These are phyloP conservation scores for Moricandia arvensis DNA, from an alignment of 345 rosid genomes.

Conservation along the genomic window DNA sequence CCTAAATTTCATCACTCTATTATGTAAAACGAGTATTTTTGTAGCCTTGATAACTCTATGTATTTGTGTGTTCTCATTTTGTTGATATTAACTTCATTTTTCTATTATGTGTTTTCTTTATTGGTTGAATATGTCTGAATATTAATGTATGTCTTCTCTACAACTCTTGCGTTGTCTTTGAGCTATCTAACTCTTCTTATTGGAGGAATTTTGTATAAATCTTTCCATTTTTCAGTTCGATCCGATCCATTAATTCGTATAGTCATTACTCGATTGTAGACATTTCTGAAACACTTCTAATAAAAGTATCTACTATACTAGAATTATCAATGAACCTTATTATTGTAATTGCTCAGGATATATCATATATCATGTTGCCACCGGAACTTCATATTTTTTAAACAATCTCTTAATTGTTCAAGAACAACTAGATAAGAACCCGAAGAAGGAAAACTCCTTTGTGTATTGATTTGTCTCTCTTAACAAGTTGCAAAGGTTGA, in stretches of 20 bases:
- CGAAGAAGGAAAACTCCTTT: background rate
- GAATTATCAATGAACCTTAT: too few relatives aligned
- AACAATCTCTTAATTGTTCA: too few relatives aligned
- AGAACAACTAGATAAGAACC: background rate
- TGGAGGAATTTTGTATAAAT: background rate
- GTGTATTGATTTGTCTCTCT: background rate
- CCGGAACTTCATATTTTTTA: too few relatives aligned
- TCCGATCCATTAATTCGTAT: too few relatives aligned
- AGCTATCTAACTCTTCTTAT: background rate
- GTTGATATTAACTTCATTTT: conserved; percentile 20
- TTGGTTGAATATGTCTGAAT: background rate
- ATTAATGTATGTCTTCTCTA: background rate
- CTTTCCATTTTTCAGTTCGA: too few relatives aligned
- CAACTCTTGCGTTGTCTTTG: background rate
- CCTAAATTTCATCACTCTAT: too few relatives aligned
- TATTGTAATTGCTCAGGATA: too few relatives aligned
- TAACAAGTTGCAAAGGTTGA: background rate
- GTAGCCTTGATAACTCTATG: conserved; percentile 6
- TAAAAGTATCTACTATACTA: too few relatives aligned
- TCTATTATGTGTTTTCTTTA: background rate
- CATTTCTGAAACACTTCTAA: too few relatives aligned
- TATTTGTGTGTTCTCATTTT: conserved; percentile 16
- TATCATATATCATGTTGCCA: too few relatives aligned
- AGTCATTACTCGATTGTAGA: too few relatives aligned
- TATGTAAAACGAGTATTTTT: conserved; percentile 2